Evolutionary conservation across 148 eudicot genomes (phyloP).

Genomic region (Chenopodium album): DNA sequence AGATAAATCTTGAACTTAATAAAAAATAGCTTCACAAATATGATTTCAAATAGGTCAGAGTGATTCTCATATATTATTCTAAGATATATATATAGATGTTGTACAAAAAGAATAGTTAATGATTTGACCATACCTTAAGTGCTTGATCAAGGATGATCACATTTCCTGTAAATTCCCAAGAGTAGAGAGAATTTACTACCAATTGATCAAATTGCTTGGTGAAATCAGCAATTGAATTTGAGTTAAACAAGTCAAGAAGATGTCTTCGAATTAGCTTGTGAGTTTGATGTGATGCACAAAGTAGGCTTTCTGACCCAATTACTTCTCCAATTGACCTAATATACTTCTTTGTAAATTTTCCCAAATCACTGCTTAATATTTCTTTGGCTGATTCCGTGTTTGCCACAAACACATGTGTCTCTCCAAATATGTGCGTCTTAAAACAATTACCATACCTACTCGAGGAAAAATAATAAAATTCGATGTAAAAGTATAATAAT

Average conservation of each 20-base stretch:
- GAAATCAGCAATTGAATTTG: constrained; percentile 22
- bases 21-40: not conserved
- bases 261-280: constrained; percentile 37
- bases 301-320: constrained; percentile 42
- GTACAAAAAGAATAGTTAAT: not conserved
- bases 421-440: constrained; percentile 46
- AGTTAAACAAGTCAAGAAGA: constrained; percentile 39
- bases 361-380: constrained; percentile 42
- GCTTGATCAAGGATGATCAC: constrained; percentile 44
- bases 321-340: constrained; percentile 49
- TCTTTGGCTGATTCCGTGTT: constrained; percentile 46
- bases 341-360: constrained; percentile 49
- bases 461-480: not conserved
- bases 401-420: constrained; percentile 46
- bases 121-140: constrained; percentile 27
- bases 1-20: not conserved
- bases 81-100: not conserved
- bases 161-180: constrained; percentile 30
- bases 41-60: not conserved
- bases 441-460: constrained; percentile 51
- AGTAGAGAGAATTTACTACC: constrained; percentile 24
- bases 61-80: not conserved
- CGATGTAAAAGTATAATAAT: no score
- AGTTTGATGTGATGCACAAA: constrained; percentile 41
- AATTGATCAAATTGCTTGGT: constrained; percentile 38